phyloP scores from a whole-genome alignment of 495 filamentous ascomycete species.

The Haplographium delicatum region DNA sequence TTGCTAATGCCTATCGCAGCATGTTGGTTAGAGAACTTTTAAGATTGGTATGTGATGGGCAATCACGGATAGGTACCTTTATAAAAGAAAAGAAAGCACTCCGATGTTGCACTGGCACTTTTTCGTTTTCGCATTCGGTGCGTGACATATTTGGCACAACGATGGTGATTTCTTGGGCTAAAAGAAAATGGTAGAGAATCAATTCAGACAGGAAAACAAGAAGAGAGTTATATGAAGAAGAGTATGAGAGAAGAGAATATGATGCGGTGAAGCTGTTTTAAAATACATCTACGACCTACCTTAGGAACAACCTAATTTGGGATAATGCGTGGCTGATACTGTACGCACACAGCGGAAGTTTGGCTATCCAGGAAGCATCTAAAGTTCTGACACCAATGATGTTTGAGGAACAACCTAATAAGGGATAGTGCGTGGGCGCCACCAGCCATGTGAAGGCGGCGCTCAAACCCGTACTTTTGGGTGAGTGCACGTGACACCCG shows the following conservation, averaged over 20 bases:
- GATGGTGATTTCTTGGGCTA: too few relatives aligned
- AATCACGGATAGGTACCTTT: constrained; percentile 34
- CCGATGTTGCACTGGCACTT: constrained; percentile 12
- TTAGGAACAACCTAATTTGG: constrained; percentile 3
- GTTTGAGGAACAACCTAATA: too few relatives aligned
- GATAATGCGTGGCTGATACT: not conserved
- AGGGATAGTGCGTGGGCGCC: too few relatives aligned
- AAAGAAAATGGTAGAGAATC: too few relatives aligned
- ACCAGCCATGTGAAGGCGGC: too few relatives aligned
- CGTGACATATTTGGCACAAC: too few relatives aligned
- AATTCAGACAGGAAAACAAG: not conserved
- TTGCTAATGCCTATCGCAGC: constrained; percentile 82
- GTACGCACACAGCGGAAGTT: not conserved
- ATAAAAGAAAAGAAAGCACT: constrained; percentile 43
- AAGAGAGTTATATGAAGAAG: not conserved
- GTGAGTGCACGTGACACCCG: too few relatives aligned
- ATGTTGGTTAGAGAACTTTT: not conserved
- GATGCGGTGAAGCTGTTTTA: not conserved
- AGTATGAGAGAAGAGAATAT: not conserved
- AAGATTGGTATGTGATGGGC: constrained; percentile 4
- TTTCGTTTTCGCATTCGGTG: constrained; percentile 8
- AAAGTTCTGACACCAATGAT: too few relatives aligned
- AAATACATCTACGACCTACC: constrained; percentile 5
- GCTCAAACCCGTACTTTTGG: too few relatives aligned
- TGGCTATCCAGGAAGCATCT: not conserved